These are phyloP conservation scores for Cordyceps pruinosa DNA, from an alignment of 2,329 filamentous ascomycete species.

Conservation along the genomic window DNA sequence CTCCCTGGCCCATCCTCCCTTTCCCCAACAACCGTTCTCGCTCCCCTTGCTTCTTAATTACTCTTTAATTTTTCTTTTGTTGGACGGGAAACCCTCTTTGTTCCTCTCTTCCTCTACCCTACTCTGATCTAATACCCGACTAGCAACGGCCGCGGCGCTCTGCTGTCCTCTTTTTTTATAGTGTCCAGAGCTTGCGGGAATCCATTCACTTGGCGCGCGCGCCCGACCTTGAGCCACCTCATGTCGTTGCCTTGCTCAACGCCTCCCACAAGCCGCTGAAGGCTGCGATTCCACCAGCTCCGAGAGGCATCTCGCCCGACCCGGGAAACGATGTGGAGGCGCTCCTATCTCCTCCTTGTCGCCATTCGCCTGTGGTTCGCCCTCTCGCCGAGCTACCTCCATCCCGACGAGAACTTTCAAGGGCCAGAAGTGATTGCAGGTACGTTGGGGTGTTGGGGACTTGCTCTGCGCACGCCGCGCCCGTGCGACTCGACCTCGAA, in stretches of 20 bases:
- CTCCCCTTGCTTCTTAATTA: neutral
- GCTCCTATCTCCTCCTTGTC: conserved; percentile 77
- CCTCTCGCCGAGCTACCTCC: conserved; percentile 88
- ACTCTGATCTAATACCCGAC: neutral
- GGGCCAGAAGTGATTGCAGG: conserved; percentile 95
- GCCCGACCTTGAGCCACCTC: conserved; percentile 2
- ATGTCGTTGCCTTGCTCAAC: conserved; percentile 16
- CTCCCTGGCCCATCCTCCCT: neutral
- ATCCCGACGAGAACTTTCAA: conserved; percentile 98
- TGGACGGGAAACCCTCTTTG: neutral
- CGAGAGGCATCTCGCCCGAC: conserved; percentile 13
- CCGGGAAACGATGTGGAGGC: conserved; percentile 68
- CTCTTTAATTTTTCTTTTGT: neutral
- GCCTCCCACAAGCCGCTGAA: conserved; percentile 20
- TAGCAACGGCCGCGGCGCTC: neutral
- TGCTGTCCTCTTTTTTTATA: neutral
- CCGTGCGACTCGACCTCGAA: neutral
- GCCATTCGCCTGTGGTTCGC: conserved; percentile 90
- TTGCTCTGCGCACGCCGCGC: neutral
- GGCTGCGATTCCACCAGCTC: conserved; percentile 11
- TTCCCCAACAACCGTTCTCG: neutral
- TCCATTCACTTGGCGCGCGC: conserved; percentile 9
- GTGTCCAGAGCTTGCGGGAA: neutral
- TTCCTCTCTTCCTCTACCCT: neutral
- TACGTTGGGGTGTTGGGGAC: conserved; percentile 40